A percentile compares a stretch with the other conserved stretches of the same genome.
Evolutionary conservation across 305 asterid species (phyloP).

Genomic region (Fraxinus xanthoxyloides): DNA sequence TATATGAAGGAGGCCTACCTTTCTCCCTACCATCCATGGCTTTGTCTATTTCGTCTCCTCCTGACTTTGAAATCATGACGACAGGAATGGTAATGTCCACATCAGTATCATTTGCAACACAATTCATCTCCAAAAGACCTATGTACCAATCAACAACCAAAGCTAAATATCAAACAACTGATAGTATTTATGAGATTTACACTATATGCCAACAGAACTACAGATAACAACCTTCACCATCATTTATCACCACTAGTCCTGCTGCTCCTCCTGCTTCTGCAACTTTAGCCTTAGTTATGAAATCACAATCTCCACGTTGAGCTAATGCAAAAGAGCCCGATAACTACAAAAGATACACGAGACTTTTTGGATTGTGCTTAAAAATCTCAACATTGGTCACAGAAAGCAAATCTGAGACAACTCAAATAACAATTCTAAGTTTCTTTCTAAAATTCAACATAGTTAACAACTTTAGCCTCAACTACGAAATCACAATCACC

Average conservation of each 20-base stretch:
- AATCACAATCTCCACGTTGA: conserved; percentile 84
- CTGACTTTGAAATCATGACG: conserved; percentile 67
- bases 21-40: conserved; percentile 48
- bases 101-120: conserved; percentile 54
- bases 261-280: conserved; percentile 85
- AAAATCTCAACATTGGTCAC: conserved; percentile 1
- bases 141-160: conserved; percentile 25
- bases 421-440: conserved; percentile 5
- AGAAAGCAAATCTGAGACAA: not conserved
- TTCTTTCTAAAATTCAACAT: not conserved
- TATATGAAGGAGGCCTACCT: conserved; percentile 42
- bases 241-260: conserved; percentile 75
- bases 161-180: conserved; percentile 15
- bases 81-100: conserved; percentile 75
- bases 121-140: conserved; percentile 86
- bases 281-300: conserved; percentile 68
- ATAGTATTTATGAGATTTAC: conserved; percentile 11
- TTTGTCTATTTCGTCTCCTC: conserved; percentile 66
- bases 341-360: conserved; percentile 48
- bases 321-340: conserved; percentile 68
- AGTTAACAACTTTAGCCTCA: not conserved
- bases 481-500: conserved; percentile 2
- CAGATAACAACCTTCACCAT: conserved; percentile 63
- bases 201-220: conserved; percentile 28
- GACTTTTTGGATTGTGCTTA: conserved; percentile 7